phyloP scores from a whole-genome alignment of 2,329 filamentous ascomycete species.

The Botrytis deweyae region DNA sequence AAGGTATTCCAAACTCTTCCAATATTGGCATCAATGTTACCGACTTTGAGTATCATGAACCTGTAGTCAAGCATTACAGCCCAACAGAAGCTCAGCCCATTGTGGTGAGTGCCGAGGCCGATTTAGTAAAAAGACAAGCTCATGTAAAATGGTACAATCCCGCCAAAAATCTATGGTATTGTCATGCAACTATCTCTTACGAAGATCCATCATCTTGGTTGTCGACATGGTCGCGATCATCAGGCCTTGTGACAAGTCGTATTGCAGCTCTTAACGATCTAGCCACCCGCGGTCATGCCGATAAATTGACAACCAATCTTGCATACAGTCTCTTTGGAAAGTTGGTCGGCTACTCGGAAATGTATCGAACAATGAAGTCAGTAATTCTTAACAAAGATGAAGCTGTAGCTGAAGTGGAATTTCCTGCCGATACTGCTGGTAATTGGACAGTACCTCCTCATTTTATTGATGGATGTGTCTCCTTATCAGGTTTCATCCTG shows the following conservation, averaged over 20 bases:
- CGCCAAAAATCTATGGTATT: conserved; percentile 36
- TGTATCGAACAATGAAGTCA: conserved; percentile 56
- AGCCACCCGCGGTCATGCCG: neutral
- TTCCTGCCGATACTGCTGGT: neutral
- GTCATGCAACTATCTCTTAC: neutral
- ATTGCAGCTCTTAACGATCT: neutral
- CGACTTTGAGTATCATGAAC: neutral
- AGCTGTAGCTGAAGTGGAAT: neutral
- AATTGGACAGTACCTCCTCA: neutral
- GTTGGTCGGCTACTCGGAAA: conserved; percentile 53
- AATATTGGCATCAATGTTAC: neutral
- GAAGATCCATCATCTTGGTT: neutral
- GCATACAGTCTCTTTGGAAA: conserved; percentile 68
- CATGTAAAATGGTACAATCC: neutral
- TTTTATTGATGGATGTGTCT: neutral
- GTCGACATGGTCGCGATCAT: neutral
- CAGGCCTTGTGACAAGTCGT: neutral
- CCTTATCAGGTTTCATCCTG: neutral
- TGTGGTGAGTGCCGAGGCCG: neutral
- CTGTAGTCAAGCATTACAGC: neutral
- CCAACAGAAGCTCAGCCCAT: neutral
- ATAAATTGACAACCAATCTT: conserved; percentile 50
- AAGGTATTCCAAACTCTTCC: neutral
- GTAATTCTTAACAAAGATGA: conserved; percentile 37
- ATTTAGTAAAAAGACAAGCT: neutral